phyloP scores from a whole-genome alignment of 441 rosid species.

The Iberis amara region DNA sequence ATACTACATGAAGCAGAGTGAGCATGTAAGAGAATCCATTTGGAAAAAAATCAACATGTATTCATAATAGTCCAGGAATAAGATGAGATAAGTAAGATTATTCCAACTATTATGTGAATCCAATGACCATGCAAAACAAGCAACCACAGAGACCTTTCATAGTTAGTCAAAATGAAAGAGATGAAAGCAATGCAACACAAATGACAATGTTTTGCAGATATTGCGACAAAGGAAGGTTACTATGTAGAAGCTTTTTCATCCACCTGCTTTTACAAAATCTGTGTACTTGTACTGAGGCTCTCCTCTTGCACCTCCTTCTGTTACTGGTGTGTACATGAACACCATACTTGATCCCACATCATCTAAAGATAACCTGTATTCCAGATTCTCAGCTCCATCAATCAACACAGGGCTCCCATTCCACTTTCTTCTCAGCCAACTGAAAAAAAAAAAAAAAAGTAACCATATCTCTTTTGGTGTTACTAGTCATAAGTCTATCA shows the following conservation, averaged over 20 bases:
- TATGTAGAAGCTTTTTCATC: constrained; percentile 15
- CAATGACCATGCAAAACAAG: constrained; percentile 8
- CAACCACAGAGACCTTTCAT: constrained; percentile 15
- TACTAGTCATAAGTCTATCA: constrained; percentile 18
- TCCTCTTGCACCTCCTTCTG: constrained; percentile 94
- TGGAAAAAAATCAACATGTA: neutral
- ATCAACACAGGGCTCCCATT: constrained; percentile 88
- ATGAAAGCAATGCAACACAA: constrained; percentile 22
- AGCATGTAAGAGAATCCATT: constrained; percentile 7
- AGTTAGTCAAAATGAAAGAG: constrained; percentile 6
- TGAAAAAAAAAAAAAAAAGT: constrained; percentile 27
- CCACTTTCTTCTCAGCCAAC: constrained; percentile 96
- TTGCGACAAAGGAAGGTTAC: constrained; percentile 7
- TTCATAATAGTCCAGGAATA: neutral
- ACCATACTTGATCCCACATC: constrained; percentile 95
- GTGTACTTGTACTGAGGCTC: constrained; percentile 96
- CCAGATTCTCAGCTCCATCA: constrained; percentile 89
- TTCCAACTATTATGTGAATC: constrained; percentile 9
- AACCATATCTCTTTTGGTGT: constrained; percentile 17
- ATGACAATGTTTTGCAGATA: constrained; percentile 7
- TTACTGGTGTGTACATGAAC: constrained; percentile 94
- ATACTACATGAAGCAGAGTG: neutral
- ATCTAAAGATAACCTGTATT: constrained; percentile 66
- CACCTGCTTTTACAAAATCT: constrained; percentile 92
- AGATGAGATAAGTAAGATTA: constrained; percentile 12